Evolutionary conservation across 1,139 yeast species (phyloP), one percentile per base, ranked within the genome.

Genomic region (Pichia terricola): DNA sequence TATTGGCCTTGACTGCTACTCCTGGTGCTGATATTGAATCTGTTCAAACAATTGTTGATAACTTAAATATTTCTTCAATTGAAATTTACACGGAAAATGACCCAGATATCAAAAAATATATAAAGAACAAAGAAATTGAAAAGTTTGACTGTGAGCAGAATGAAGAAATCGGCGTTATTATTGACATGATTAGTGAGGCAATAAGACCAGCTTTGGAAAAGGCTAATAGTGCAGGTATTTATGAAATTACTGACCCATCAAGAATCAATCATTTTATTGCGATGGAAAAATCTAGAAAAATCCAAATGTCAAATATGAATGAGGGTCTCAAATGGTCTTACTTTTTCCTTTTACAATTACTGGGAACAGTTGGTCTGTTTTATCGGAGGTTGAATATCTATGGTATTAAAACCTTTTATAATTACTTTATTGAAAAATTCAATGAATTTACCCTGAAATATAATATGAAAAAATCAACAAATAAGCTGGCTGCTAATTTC

Each of bases 1-100:
- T 88, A 0, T 62, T 91, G 42, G 97, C 96, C 0, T 67, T 94
- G 49, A 88, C 98, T 0, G 99, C 99, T 0, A 94, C 99, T 0
- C 99, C 99, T 0, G 89, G 95, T 0, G 70, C 94, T 0, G 82
- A 83, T 45, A 74, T 87, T 1, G 95, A 85, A 48, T 88, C 94
- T 1, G 94, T 94, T 0, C 97, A 94, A 60, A 82, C 78, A 43
- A 81, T 91, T 34, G 79, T 91, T 2, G 73, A 77, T 45, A 86
- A 86, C 54, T 64, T 94, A 48, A 65, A 65, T 40, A 83, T 94
- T 2, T 81, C 96, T 0, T 73, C 73, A 45, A 79, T 89, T 36
- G 97, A 89, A 60, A 78, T 89, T 26, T 67, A 97, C 49, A 85
- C 96, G 0, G 98, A 94, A 57, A 76, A 75, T 39, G 82, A 94